Conservation (phyloP, 2,329 filamentous ascomycete species). For the Didymellaceae sp. region DNA sequence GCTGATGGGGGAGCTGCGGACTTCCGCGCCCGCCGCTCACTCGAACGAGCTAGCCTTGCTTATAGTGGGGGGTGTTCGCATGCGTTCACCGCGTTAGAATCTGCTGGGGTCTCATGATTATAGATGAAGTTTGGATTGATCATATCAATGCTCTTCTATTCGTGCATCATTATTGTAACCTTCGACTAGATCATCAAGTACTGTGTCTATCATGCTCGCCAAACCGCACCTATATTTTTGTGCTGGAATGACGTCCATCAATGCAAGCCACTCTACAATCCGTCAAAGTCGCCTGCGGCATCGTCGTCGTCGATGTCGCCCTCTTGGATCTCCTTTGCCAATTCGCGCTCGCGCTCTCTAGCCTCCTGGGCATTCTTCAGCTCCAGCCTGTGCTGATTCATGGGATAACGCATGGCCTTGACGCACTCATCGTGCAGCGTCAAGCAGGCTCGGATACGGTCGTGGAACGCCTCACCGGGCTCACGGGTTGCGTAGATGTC, state of each 20-base stretch:
- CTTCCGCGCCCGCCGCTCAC: constrained; percentile 32
- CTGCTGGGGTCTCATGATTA: background rate
- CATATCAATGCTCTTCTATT: constrained; percentile 22
- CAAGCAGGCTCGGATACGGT: constrained; percentile 90
- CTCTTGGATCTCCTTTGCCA: constrained; percentile 98
- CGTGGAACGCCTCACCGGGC: constrained; percentile 96
- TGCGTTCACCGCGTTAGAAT: constrained; percentile 6
- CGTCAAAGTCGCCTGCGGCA: constrained; percentile 93
- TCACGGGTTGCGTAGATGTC: constrained; percentile 97
- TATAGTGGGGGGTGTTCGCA: constrained; percentile 23
- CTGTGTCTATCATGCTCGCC: constrained; percentile 32
- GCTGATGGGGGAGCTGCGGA: constrained; percentile 20
- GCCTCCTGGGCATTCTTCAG: constrained; percentile 98
- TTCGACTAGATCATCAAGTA: background rate
- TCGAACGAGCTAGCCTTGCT: constrained; percentile 28
- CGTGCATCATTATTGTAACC: constrained; percentile 33
- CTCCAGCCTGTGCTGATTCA: constrained; percentile 98
- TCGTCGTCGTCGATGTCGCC: constrained; percentile 97
- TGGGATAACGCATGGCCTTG: constrained; percentile 99
- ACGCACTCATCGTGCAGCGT: constrained; percentile 96
- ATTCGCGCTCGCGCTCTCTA: constrained; percentile 92
- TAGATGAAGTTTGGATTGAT: no score
- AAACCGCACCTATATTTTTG: constrained; percentile 31
- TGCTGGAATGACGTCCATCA: constrained; percentile 1
- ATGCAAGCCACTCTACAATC: constrained; percentile 68